phyloP scores from a whole-genome alignment of 1,139 yeast species.

The Sugiyamaella grinbergsii region DNA sequence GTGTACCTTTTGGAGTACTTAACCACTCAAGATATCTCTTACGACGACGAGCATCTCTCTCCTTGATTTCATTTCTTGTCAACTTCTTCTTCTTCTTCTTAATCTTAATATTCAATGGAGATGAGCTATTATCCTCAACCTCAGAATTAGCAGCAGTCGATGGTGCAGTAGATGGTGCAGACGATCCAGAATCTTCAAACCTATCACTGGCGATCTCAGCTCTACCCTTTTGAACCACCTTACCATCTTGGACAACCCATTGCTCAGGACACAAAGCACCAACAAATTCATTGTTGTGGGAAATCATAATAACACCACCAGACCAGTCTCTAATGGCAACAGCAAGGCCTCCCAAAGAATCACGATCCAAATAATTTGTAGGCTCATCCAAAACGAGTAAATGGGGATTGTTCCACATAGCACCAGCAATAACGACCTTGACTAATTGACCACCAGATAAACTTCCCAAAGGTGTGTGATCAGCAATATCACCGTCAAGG shows the following conservation, averaged over 20 bases:
- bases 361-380: conserved; percentile 96
- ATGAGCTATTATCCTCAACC: conserved; percentile 52
- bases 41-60: conserved; percentile 91
- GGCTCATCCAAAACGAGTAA: conserved; percentile 96
- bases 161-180: conserved; percentile 46
- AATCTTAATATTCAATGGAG: conserved; percentile 95
- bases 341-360: conserved; percentile 95
- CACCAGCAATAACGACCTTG: conserved; percentile 98
- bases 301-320: conserved; percentile 98
- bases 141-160: conserved; percentile 35
- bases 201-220: conserved; percentile 72
- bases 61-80: conserved; percentile 94
- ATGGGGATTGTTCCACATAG: conserved; percentile 99
- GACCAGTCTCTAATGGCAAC: conserved; percentile 97
- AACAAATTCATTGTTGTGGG: conserved; percentile 95
- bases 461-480: conserved; percentile 96
- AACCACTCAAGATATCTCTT: conserved; percentile 93
- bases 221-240: conserved; percentile 79
- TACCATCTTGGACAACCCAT: conserved; percentile 95
- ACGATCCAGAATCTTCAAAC: conserved; percentile 71
- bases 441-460: conserved; percentile 98
- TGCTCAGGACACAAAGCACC: conserved; percentile 98
- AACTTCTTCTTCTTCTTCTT: conserved; percentile 82
- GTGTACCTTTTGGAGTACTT: conserved; percentile 95
- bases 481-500: conserved; percentile 96